Evolutionary conservation across 2,329 filamentous ascomycete genomes (phyloP).

Genomic region (Aureobasidium sp.): DNA sequence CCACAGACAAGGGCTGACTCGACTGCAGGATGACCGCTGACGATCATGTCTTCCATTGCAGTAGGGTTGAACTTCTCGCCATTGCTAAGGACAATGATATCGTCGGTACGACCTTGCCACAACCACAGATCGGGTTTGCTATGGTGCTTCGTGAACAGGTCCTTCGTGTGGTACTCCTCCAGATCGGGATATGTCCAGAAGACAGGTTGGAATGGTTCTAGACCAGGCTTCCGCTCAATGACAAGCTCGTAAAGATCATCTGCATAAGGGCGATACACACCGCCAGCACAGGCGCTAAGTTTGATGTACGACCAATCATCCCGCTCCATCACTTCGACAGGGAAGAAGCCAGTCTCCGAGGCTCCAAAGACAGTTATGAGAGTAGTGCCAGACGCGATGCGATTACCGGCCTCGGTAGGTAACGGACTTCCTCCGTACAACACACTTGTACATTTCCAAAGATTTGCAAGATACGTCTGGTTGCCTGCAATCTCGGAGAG

Average conservation of each 20-base stretch:
- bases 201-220: conserved; percentile 30
- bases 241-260: conserved; percentile 40
- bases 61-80: conserved; percentile 35
- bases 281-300: conserved; percentile 29
- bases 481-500: conserved; percentile 23
- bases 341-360: conserved; percentile 24
- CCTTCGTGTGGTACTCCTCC: conserved; percentile 32
- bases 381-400: conserved; percentile 14
- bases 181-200: conserved; percentile 36
- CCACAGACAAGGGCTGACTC: conserved; percentile 38
- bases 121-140: conserved; percentile 31
- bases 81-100: conserved; percentile 35
- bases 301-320: conserved; percentile 20
- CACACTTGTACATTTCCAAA: conserved; percentile 22
- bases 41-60: conserved; percentile 29
- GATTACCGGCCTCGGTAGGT: conserved; percentile 22
- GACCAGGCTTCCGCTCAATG: conserved; percentile 37
- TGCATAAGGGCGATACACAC: conserved; percentile 23
- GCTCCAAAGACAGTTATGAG: conserved; percentile 24
- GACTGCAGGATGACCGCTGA: conserved; percentile 31
- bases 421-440: conserved; percentile 24
- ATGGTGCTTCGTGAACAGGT: conserved; percentile 33
- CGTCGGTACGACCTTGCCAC: conserved; percentile 33
- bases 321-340: too few relatives aligned
- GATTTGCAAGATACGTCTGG: conserved; percentile 21